Percentiles rank a stretch among this genome's conserved stretches.
phyloP scores from a whole-genome alignment of 2,329 filamentous ascomycete genomes.

The Cryphonectria nitschkei region DNA sequence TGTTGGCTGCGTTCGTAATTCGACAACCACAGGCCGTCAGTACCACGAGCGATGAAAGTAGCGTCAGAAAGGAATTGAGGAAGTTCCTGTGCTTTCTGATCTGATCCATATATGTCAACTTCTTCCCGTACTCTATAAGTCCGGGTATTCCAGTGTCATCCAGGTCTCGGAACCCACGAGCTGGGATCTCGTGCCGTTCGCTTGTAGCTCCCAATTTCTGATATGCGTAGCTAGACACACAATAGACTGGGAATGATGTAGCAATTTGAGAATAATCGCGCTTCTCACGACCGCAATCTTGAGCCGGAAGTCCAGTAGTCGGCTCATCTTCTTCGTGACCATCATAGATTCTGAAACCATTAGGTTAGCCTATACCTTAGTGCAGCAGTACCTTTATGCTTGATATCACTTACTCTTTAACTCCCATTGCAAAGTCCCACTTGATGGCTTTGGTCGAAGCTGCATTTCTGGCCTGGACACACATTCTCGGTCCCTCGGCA shows the following conservation, averaged over 20 bases:
- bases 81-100: constrained; percentile 50
- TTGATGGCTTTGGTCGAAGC: background rate
- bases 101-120: constrained; percentile 48
- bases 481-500: background rate
- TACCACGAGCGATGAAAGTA: constrained; percentile 48
- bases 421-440: constrained; percentile 16
- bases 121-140: constrained; percentile 61
- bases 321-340: constrained; percentile 57
- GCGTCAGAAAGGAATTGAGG: constrained; percentile 52
- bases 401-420: constrained; percentile 16
- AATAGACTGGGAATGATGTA: constrained; percentile 62
- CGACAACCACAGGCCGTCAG: background rate
- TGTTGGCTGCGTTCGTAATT: background rate
- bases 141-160: constrained; percentile 64
- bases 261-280: constrained; percentile 64
- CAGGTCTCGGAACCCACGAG: constrained; percentile 52
- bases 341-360: constrained; percentile 50
- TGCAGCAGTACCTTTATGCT: background rate
- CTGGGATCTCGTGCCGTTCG: constrained; percentile 35
- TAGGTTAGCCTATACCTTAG: background rate
- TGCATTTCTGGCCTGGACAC: constrained; percentile 15
- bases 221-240: constrained; percentile 60
- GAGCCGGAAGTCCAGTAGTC: constrained; percentile 56
- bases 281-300: constrained; percentile 46
- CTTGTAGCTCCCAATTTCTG: background rate